Evolutionary conservation across 164 flowering plant species (phyloP), one percentile per base, ranked within the genome.

Genomic region (Aristolochia californica): DNA sequence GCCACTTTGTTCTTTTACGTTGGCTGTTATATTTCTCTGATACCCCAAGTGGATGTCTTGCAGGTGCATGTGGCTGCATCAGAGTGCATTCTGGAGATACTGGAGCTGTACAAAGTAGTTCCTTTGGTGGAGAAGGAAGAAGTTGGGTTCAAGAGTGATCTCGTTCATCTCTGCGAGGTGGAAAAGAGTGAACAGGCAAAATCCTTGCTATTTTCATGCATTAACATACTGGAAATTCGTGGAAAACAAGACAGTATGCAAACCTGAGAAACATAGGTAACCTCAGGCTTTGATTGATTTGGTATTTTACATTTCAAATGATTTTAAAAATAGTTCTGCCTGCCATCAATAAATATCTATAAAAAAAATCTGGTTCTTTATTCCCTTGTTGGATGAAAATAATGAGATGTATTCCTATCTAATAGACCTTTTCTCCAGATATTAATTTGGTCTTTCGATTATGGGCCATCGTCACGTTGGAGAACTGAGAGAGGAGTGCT

Each of bases 51-150:
- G 51, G 11, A 8, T n/a, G 22, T 8, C 21, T 48, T 24, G 28
- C 74, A 93, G 99, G 95, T 93, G 59, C 99, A 87, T 61, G 57
- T 87, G 20, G 71, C 80, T 56, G 91, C 96, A 49, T 77, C 96
- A 28, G 95, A 93, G 45, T 87, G 97, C 76, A 83, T 93, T 40
- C 61, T 89, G 59, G 88, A 80, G 53, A 59, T 87, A 58, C 67
- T 63, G 56, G 66, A 75, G 58, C 66, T 79, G 51, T 72, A 49
- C 58, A 67, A 59, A 59, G 58, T 38, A 4, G 17, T 66, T 22
- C 63, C 75, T 9, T 14, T 78, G 12, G 43, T 17, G 38, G 61
- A 60, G n/a, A 21, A 53, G 38, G 63, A 62, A 45, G 74, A 77
- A 24, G 45, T 60, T 2, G 77, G 48, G 22, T 79, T 87, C 45